Evolutionary conservation across 148 eudicot genomes (phyloP).

Genomic region (Rhododendron henanense): DNA sequence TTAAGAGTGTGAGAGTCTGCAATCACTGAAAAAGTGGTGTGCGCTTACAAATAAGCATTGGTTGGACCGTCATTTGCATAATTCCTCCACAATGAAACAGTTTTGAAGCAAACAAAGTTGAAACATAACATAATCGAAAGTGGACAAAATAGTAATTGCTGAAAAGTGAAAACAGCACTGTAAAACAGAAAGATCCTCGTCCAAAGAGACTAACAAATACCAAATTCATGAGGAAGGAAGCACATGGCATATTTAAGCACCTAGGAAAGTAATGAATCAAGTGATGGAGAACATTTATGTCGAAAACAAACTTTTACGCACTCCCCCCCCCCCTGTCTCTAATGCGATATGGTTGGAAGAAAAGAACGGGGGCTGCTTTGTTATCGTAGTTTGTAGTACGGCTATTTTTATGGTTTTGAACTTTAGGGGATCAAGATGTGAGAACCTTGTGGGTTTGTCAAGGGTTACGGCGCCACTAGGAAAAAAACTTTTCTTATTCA

Average conservation of each 20-base stretch:
- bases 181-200: background rate
- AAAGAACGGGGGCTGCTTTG: background rate
- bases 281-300: background rate
- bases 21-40: background rate
- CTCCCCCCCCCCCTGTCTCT: background rate
- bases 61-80: background rate
- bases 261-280: background rate
- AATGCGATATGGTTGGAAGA: background rate
- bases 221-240: background rate
- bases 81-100: background rate
- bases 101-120: background rate
- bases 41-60: background rate
- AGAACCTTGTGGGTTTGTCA: background rate
- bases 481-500: too few species aligned
- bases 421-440: background rate
- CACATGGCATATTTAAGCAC: background rate
- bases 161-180: background rate
- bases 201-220: background rate
- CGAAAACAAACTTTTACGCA: background rate
- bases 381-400: background rate
- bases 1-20: background rate
- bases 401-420: background rate
- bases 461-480: background rate
- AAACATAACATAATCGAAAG: background rate
- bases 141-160: background rate